These are phyloP conservation scores for Pythium oligandrum DNA, from an alignment of 352 stramenopile genomes.

Conservation along the genomic window DNA sequence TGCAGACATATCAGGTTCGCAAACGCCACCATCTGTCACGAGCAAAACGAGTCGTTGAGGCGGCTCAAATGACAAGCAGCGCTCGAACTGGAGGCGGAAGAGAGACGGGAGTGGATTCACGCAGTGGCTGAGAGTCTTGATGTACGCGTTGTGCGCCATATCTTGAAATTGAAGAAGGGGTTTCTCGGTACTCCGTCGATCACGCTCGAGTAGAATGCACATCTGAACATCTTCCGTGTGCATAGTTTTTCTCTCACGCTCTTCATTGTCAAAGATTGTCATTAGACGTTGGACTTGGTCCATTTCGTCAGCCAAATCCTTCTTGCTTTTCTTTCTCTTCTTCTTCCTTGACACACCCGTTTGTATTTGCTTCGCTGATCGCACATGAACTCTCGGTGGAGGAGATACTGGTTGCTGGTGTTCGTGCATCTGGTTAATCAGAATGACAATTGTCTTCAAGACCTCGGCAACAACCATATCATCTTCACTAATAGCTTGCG, in stretches of 20 bases:
- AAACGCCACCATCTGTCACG: conserved; percentile 17
- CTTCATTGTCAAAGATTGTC: conserved; percentile 39
- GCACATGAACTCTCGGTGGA: not conserved
- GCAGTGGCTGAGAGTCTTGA: conserved; percentile 46
- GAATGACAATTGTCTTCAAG: conserved; percentile 3
- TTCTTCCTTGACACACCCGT: conserved; percentile 7
- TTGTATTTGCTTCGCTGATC: conserved; percentile 12
- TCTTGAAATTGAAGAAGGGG: conserved; percentile 47
- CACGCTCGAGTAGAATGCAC: conserved; percentile 43
- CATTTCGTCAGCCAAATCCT: conserved; percentile 3
- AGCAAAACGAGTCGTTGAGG: conserved; percentile 38
- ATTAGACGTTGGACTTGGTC: conserved; percentile 20
- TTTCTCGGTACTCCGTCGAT: conserved; percentile 31
- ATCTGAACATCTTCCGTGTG: conserved; percentile 39
- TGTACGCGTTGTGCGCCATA: conserved; percentile 36
- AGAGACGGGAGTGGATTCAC: conserved; percentile 43
- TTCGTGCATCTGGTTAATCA: conserved; percentile 19
- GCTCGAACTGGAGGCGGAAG: conserved; percentile 39
- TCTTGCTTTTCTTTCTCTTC: conserved; percentile 13
- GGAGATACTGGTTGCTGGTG: not conserved
- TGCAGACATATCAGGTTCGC: not conserved
- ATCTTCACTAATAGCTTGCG: not conserved
- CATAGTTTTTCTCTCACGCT: conserved; percentile 39
- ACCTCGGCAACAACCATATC: not conserved
- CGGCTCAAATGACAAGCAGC: conserved; percentile 30